These are phyloP conservation scores for Microcyclospora tardicrescens DNA, from an alignment of 2,329 filamentous ascomycete genomes.

Conservation along the genomic window DNA sequence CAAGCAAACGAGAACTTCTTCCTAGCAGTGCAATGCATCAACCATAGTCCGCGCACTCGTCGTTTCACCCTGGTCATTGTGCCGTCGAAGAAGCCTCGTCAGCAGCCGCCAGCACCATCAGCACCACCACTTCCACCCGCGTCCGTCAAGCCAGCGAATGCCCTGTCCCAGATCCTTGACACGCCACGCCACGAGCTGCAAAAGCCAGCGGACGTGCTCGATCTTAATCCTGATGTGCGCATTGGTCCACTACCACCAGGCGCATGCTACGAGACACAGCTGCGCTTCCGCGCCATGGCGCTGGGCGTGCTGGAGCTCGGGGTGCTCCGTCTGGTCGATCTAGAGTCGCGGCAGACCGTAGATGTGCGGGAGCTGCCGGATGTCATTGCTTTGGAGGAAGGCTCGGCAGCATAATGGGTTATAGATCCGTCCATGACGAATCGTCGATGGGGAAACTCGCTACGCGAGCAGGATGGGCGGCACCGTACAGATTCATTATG, in stretches of 20 bases:
- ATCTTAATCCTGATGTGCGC: constrained; percentile 59
- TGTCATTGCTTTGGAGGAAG: constrained; percentile 36
- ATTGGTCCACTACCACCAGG: constrained; percentile 60
- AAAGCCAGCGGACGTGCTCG: constrained; percentile 57
- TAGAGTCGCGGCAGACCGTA: constrained; percentile 61
- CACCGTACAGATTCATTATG: too few relatives aligned
- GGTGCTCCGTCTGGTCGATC: constrained; percentile 58
- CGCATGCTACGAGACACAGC: constrained; percentile 59
- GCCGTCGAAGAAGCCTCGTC: constrained; percentile 6
- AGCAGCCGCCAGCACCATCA: constrained; percentile 1
- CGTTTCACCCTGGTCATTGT: constrained; percentile 56
- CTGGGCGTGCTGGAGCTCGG: constrained; percentile 59
- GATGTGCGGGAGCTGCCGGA: constrained; percentile 64
- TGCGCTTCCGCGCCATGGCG: constrained; percentile 56
- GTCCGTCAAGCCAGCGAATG: constrained; percentile 1
- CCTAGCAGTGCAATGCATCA: constrained; percentile 66
- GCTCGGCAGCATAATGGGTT: not conserved
- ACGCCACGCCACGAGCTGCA: constrained; percentile 26
- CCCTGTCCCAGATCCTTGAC: constrained; percentile 9
- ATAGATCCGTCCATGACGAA: too few relatives aligned
- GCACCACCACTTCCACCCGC: constrained; percentile 2
- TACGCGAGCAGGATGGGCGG: too few relatives aligned
- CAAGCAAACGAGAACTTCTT: constrained; percentile 54
- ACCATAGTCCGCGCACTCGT: constrained; percentile 48
- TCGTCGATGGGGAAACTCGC: too few relatives aligned